Percentiles rank a stretch among this genome's conserved stretches.
phyloP scores from a whole-genome alignment of 306 rosid genomes.

The Lathyrus tuberosus region DNA sequence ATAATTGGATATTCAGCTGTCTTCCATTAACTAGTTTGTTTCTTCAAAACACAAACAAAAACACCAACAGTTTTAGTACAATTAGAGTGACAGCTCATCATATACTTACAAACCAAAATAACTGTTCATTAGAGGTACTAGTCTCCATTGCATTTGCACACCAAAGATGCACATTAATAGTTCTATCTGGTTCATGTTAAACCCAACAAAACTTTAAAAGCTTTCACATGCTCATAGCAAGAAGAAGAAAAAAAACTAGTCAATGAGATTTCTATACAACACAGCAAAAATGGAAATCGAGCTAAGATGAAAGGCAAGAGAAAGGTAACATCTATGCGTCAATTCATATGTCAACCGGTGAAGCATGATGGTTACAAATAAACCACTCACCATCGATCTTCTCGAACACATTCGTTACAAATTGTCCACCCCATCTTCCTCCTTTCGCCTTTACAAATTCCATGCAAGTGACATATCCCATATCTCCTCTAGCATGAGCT shows the following conservation, averaged over 20 bases:
- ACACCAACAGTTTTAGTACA: no score
- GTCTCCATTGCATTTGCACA: background rate
- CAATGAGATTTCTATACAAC: background rate
- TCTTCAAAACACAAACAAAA: background rate
- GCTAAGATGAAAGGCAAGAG: no score
- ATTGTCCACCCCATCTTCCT: slow-evolving; percentile 92
- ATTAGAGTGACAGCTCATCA: background rate
- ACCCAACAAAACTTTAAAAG: background rate
- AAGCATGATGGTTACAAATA: slow-evolving; percentile 85
- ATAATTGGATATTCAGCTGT: no score
- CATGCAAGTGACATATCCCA: slow-evolving; percentile 85
- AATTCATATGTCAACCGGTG: slow-evolving; percentile 70
- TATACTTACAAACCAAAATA: background rate
- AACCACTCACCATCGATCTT: slow-evolving; percentile 75
- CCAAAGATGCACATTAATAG: background rate
- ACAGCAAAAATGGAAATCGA: background rate
- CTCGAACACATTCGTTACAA: slow-evolving; percentile 86
- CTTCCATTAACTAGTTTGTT: background rate
- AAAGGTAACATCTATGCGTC: slow-evolving; percentile 14
- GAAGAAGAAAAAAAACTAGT: background rate
- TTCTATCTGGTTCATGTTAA: background rate
- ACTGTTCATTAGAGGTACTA: background rate
- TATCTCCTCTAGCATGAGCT: slow-evolving; percentile 73
- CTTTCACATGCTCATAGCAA: background rate
- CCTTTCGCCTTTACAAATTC: slow-evolving; percentile 89